Evolutionary conservation across 129 eudicot genomes (phyloP).

Genomic region (Helichrysum umbraculigerum): DNA sequence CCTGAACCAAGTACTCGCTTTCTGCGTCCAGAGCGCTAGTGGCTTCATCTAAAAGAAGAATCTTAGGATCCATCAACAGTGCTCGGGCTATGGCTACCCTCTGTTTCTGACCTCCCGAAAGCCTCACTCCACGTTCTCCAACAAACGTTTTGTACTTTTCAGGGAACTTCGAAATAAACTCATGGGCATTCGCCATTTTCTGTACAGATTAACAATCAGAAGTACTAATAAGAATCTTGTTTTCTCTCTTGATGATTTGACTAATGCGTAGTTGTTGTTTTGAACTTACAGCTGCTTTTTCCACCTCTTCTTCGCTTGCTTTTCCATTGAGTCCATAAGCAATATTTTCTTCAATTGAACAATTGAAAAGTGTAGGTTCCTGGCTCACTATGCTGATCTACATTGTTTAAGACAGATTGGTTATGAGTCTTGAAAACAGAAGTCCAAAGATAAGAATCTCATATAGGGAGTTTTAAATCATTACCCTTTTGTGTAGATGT

Average conservation of each 20-base stretch:
- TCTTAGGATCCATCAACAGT: conserved; percentile 74
- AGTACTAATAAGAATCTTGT: neutral
- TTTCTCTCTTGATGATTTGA: neutral
- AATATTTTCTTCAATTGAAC: conserved; percentile 95
- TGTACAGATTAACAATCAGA: conserved; percentile 22
- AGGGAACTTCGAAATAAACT: conserved; percentile 71
- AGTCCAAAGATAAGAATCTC: neutral
- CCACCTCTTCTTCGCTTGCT: conserved; percentile 71
- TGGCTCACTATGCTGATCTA: conserved; percentile 97
- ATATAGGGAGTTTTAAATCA: conserved; percentile 5
- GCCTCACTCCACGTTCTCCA: conserved; percentile 94
- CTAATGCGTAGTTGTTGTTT: neutral
- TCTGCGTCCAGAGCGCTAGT: conserved; percentile 96
- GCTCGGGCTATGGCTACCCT: conserved; percentile 95
- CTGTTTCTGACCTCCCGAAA: conserved; percentile 94
- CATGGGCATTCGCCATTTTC: conserved; percentile 99
- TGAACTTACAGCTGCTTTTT: conserved; percentile 89
- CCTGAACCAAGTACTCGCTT: conserved; percentile 95
- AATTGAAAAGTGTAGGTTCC: conserved; percentile 91
- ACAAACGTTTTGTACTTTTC: conserved; percentile 82
- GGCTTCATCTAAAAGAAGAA: conserved; percentile 84
- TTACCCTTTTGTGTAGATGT: conserved; percentile 84
- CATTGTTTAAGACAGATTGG: conserved; percentile 3
- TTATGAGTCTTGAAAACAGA: conserved; percentile 16
- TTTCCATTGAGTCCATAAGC: conserved; percentile 86